Conservation (phyloP, 352 stramenopile species). For the Pythium insidiosum region DNA sequence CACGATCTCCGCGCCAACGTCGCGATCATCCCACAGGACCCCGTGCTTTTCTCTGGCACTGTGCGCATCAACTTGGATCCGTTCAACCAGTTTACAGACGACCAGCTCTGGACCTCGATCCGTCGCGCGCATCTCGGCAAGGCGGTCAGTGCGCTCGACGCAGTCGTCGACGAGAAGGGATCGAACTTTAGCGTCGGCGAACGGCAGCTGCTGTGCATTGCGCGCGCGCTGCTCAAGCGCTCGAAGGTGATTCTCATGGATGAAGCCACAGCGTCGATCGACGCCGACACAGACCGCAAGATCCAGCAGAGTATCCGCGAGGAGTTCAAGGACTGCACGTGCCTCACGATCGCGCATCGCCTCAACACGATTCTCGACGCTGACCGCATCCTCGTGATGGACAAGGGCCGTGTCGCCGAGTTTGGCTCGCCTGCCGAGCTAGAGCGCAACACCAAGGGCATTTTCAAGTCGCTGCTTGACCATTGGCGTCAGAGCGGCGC, state of each 20-base stretch:
- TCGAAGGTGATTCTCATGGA: slow-evolving; percentile 96
- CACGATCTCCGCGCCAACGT: slow-evolving; percentile 18
- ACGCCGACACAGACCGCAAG: slow-evolving; percentile 84
- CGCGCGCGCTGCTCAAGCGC: slow-evolving; percentile 85
- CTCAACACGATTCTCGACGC: slow-evolving; percentile 97
- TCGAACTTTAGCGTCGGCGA: slow-evolving; percentile 93
- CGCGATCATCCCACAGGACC: slow-evolving; percentile 77
- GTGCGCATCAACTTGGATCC: slow-evolving; percentile 89
- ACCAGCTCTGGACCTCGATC: slow-evolving; percentile 31
- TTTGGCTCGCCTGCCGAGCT: slow-evolving; percentile 79
- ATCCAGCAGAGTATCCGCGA: slow-evolving; percentile 64
- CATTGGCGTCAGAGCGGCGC: slow-evolving; percentile 46
- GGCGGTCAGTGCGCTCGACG: slow-evolving; percentile 55
- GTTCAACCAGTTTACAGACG: slow-evolving; percentile 60
- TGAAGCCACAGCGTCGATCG: slow-evolving; percentile 93
- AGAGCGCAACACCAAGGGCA: slow-evolving; percentile 45
- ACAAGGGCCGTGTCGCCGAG: slow-evolving; percentile 89
- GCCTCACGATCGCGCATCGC: slow-evolving; percentile 95
- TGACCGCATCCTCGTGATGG: slow-evolving; percentile 96
- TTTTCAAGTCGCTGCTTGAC: slow-evolving; percentile 65
- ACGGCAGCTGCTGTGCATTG: slow-evolving; percentile 92
- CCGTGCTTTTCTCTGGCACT: slow-evolving; percentile 87
- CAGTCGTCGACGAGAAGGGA: slow-evolving; percentile 81
- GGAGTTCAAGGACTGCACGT: slow-evolving; percentile 76
- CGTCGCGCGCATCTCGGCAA: slow-evolving; percentile 22